Conservation (phyloP, 2,329 filamentous ascomycete genomes). For the Aspergillus floridensis region DNA sequence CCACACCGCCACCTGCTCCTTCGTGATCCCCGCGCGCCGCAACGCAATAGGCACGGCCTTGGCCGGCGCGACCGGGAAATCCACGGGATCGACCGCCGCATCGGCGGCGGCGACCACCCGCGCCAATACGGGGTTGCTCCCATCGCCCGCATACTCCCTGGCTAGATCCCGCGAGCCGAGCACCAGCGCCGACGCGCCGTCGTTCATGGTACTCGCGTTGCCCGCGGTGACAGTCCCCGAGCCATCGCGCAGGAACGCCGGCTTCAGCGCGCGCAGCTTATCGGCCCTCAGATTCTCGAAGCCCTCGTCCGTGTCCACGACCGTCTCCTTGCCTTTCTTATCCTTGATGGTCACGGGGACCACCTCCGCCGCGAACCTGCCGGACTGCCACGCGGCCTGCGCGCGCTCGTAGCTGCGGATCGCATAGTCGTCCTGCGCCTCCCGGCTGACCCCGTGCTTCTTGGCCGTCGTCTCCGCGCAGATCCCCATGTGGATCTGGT, state of each 20-base stretch:
- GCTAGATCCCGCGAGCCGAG: slow-evolving; percentile 78
- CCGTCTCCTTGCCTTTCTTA: slow-evolving; percentile 71
- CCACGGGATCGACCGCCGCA: slow-evolving; percentile 83
- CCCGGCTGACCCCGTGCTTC: slow-evolving; percentile 73
- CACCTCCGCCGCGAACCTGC: slow-evolving; percentile 85
- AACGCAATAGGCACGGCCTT: slow-evolving; percentile 90
- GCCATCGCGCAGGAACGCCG: slow-evolving; percentile 82
- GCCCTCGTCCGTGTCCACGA: slow-evolving; percentile 82
- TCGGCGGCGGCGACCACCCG: slow-evolving; percentile 83
- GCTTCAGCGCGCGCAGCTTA: slow-evolving; percentile 81
- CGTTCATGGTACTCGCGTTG: slow-evolving; percentile 91
- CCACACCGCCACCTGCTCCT: slow-evolving; percentile 90
- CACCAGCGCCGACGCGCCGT: slow-evolving; percentile 87
- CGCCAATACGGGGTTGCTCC: slow-evolving; percentile 75
- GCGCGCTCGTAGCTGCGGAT: slow-evolving; percentile 86
- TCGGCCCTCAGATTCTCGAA: slow-evolving; percentile 84
- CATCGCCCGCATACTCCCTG: slow-evolving; percentile 65
- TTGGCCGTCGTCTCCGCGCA: slow-evolving; percentile 95
- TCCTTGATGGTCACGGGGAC: slow-evolving; percentile 80
- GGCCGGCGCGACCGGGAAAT: slow-evolving; percentile 90
- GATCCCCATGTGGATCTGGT: slow-evolving; percentile 96
- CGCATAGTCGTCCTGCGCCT: slow-evolving; percentile 88
- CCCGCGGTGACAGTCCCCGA: slow-evolving; percentile 90
- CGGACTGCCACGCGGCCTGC: slow-evolving; percentile 81
- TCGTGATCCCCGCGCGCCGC: slow-evolving; percentile 81